Evolutionary conservation across 1,284 basidiomycete species (phyloP), one percentile per base, ranked within the genome.

Genomic region (Boletus subluridellus): DNA sequence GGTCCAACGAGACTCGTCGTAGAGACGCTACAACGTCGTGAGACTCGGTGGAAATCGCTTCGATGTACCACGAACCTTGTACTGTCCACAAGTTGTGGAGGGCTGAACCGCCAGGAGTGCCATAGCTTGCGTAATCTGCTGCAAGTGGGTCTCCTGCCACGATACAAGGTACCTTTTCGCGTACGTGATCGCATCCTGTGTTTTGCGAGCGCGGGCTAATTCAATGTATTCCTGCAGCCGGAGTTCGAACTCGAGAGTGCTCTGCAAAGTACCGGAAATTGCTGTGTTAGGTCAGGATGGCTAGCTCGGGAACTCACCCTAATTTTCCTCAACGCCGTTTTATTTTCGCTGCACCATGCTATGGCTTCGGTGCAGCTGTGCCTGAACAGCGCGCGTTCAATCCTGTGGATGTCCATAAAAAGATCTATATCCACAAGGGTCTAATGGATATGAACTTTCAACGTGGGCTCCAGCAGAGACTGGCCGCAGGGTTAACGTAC

Each of bases 171-270:
- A 81, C 71, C 92, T 94, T 68, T 85, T 83, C 21, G 85, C 82
- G 73, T 99, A 98, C 1, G 82, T 79, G 62, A 98, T 95, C 2
- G 97, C 97, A 51, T 91, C 88, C 37, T 78, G 67, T 6, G 78
- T 80, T 68, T 86, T 87, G n/a, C 83, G 74, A 15, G 80, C 77
- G 45, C 95, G 80, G 39, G 87, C 85, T 9, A 98, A 81, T 74
- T 99, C 97, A 66, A 99, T 94, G 72, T 91, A 98, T 75, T 98
- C 95, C 75, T 99, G 97, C 48, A 98, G 78, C 24, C 97, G 85
- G 34, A 99, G 83, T 60, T 95, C 92, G 73, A 98, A 98, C 77
- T 99, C 97, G 47, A 99, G 83, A 15, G 94, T 89, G 74, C 90
- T 95, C 92, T 96, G 74, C 39, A 58, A 55, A 54, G 54, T 35